phyloP scores from a whole-genome alignment of 257 asterid species.

The Solanum sitiens region DNA sequence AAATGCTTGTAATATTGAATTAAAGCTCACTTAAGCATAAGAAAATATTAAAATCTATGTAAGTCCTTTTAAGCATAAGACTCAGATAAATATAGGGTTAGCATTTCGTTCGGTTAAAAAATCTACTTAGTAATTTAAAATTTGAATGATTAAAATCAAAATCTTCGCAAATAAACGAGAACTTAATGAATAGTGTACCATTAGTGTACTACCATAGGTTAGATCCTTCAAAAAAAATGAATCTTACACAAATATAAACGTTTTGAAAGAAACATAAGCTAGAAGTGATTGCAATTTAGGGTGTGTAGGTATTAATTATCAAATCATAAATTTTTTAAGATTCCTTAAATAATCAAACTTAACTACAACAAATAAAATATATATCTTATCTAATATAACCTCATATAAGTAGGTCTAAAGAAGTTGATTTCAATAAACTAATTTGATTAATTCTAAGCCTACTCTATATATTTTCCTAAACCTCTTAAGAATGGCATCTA shows the following conservation, averaged over 20 bases:
- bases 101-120: no score
- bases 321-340: neutral
- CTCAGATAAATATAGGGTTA: no score
- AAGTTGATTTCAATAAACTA: neutral
- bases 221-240: no score
- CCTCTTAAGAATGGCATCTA: neutral
- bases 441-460: neutral
- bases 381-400: neutral
- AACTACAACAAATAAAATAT: neutral
- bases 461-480: neutral
- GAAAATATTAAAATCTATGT: no score
- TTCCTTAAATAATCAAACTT: neutral
- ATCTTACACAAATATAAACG: neutral
- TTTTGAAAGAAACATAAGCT: neutral
- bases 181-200: no score
- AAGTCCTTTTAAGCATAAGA: no score
- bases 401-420: neutral
- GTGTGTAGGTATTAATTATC: neutral
- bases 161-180: no score
- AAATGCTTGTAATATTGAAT: neutral
- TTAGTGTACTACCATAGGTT: no score
- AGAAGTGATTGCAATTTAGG: neutral
- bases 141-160: no score
- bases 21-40: no score
- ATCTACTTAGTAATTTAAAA: fast-evolving